Conservation (phyloP, 1,284 basidiomycete species). For the Sporisorium sorghi region DNA sequence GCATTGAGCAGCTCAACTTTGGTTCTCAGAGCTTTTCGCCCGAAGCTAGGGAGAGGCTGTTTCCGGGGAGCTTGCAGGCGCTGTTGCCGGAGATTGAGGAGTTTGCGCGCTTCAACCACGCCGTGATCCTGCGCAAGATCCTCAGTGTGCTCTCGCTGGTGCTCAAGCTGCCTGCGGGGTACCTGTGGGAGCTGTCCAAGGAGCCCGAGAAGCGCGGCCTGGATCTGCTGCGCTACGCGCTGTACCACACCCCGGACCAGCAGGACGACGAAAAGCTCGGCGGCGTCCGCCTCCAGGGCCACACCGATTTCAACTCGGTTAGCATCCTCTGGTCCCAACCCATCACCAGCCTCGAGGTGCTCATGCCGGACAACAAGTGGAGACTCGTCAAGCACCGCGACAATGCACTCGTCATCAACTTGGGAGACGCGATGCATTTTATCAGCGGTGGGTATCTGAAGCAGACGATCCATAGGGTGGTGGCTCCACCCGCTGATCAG, state of each 20-base stretch:
- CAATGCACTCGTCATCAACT: slow-evolving; percentile 67
- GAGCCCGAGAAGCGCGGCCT: slow-evolving; percentile 70
- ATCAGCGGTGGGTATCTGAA: slow-evolving; percentile 65
- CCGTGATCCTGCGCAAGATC: slow-evolving; percentile 70
- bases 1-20: slow-evolving; percentile 72
- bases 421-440: slow-evolving; percentile 67
- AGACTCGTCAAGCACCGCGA: slow-evolving; percentile 69
- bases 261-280: slow-evolving; percentile 67
- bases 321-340: slow-evolving; percentile 71
- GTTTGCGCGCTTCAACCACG: slow-evolving; percentile 69
- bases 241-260: slow-evolving; percentile 70
- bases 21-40: slow-evolving; percentile 65
- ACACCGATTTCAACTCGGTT: slow-evolving; percentile 71
- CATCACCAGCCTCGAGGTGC: slow-evolving; percentile 71
- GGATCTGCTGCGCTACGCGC: slow-evolving; percentile 71
- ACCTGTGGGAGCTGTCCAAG: slow-evolving; percentile 70
- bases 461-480: slow-evolving; percentile 71
- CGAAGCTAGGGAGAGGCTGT: slow-evolving; percentile 44
- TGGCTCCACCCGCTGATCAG: slow-evolving; percentile 70
- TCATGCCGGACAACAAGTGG: slow-evolving; percentile 70
- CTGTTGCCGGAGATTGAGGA: slow-evolving; percentile 69
- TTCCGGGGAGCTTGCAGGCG: slow-evolving; percentile 55
- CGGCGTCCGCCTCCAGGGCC: slow-evolving; percentile 71
- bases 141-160: slow-evolving; percentile 70
- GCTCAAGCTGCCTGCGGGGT: slow-evolving; percentile 71